Base-by-base conservation (phyloP, 2,329 filamentous ascomycete species). In the Fusarium penzigii region DNA sequence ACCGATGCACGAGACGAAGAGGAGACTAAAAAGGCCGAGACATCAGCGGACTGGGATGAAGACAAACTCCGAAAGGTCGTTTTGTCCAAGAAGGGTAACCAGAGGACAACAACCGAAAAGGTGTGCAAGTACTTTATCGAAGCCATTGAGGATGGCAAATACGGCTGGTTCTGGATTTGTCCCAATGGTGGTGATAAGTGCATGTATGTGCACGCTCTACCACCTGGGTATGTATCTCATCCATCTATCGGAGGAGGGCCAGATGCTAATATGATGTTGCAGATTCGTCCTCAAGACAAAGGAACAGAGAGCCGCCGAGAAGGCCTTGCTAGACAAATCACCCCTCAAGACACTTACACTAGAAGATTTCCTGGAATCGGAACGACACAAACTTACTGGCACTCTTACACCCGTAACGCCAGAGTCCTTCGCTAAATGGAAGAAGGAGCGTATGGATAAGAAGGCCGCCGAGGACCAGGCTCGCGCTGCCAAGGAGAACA, bases 61-160 rank as follows among this genome's bases (percentile, higher is more conserved):
- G 93, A 95, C 71, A 96, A 97, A 75, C 76, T 99, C 65, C 84
- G 89, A 64, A 88, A 87, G 50, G 94, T 99, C 36, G 91, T 99
- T 20, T 65, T 95, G 70, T 95, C 89, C 66, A 99, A 99, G 78
- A 96, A 99, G 74, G 94, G 94, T 47, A 99, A 99, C 74, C 94
- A 96, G 55, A 86, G 88, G 70, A 96, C 92, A 17, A 90, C 89
- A 6, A 99, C 94, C 43, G 94, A 99, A 70, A 99, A 97, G 76
- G 94, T 99, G 62, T 99, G 94, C 90, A 99, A 97, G 75, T 96
- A 78, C 79, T 99, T 99, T 72, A 94, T 97, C 70, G 87, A 92
- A 63, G 94, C 94, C 25, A 94, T 99, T 57, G 94, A 99, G 75
- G 94, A 99, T 69, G 90, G 92, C 66, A 99, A 97, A 75, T 99